Conservation (phyloP, 495 filamentous ascomycete species). For the Talaromyces adpressus region DNA sequence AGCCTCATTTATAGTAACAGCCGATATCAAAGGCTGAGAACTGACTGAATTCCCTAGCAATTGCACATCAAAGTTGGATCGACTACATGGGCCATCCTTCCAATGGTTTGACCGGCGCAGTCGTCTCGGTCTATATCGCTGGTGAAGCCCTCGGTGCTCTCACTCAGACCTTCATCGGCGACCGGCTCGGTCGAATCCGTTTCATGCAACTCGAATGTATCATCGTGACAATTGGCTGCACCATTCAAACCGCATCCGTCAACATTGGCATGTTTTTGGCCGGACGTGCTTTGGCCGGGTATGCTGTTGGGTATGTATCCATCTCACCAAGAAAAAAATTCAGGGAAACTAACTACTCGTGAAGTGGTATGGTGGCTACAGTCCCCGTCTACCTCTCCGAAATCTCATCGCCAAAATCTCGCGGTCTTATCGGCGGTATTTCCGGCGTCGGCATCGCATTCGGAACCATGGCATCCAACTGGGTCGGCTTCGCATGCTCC, state of each 20-base stretch:
- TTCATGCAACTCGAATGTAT: slow-evolving; percentile 54
- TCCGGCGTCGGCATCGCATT: slow-evolving; percentile 52
- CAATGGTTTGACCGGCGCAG: slow-evolving; percentile 49
- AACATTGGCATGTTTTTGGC: slow-evolving; percentile 57
- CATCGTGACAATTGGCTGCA: slow-evolving; percentile 49
- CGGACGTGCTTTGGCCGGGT: slow-evolving; percentile 47
- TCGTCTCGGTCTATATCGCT: slow-evolving; percentile 54
- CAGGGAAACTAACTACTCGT: background rate
- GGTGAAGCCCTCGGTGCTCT: slow-evolving; percentile 49
- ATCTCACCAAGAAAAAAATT: background rate
- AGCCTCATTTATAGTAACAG: slow-evolving; percentile 11
- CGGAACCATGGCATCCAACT: slow-evolving; percentile 52
- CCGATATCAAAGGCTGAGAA: background rate
- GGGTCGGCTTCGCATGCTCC: slow-evolving; percentile 51
- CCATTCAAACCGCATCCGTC: slow-evolving; percentile 49
- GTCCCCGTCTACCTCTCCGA: slow-evolving; percentile 55
- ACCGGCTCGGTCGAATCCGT: slow-evolving; percentile 48
- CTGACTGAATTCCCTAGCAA: slow-evolving; percentile 30
- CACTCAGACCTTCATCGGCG: slow-evolving; percentile 45
- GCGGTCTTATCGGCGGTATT: slow-evolving; percentile 52
- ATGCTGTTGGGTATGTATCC: slow-evolving; percentile 42
- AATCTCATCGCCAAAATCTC: slow-evolving; percentile 44
- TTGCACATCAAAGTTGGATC: slow-evolving; percentile 54
- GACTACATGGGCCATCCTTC: slow-evolving; percentile 52
- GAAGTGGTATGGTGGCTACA: slow-evolving; percentile 46